Base-by-base conservation (phyloP, 176 grass and related monocot species). In the Musa itinerans region DNA sequence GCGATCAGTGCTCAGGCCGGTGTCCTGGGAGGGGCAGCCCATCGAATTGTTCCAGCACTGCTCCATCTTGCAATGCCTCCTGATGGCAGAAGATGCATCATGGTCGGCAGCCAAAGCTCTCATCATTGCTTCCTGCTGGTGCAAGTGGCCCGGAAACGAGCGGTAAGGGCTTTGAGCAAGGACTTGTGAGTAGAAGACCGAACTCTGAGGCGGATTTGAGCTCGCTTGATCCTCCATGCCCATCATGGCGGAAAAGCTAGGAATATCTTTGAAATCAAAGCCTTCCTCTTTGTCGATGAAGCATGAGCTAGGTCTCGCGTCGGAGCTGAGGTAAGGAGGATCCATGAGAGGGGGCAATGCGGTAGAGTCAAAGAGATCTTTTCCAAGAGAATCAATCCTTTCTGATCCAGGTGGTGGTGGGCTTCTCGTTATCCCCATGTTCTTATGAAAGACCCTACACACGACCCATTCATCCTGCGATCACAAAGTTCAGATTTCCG, bases 391-490 rank as follows among this genome's bases (percentile, higher is more conserved):
- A 25, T 83, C 49, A 65, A 67, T 73, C 63, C 54, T 82, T 70
- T 82, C 62, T 76, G 77, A 71, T 63, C 64, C 65, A 58, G 29
- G 53, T 19, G 81, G 73, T 22, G 76, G 69, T 17, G 82, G 76
- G 27, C 82, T 72, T 78, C 54, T 79, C 53, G 73, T 74, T 23
- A 79, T 43, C 50, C 76, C 82, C 11, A 63, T 27, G 68, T 72
- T 84, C 69, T 84, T 84, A 27, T 84, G 76, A 52, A 84, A 84
- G 64, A 84, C 59, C 57, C 82, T 79, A 77, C 68, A 79, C 16
- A 84, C 82, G 21, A 68, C 82, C 82, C 82, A 84, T 59, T 84
- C 82, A 74, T 84, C 82, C 82, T 84, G 69, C 82, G 74, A 14
- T 27, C 3, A 19, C 27, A 65, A 49, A 72, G 53, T 8, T 21